Conservation (phyloP, 2,329 filamentous ascomycete genomes). For the Pestalotiopsis sp. region DNA sequence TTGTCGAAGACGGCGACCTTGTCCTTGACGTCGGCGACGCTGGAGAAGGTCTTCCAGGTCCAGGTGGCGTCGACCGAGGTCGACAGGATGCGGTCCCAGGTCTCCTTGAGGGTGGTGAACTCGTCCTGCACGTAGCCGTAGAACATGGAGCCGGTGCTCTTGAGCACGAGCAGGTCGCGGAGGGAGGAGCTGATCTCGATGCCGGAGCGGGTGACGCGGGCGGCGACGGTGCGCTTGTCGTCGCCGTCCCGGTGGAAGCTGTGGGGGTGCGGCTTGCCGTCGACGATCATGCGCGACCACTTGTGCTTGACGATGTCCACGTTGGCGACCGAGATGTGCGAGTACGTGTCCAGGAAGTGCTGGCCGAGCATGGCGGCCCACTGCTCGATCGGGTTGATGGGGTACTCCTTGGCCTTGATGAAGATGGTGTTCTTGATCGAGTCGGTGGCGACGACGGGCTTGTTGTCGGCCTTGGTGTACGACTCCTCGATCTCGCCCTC, state of each 20-base stretch:
- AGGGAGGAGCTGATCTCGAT: conserved; percentile 79
- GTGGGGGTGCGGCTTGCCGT: conserved; percentile 90
- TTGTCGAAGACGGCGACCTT: conserved; percentile 69
- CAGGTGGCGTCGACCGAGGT: conserved; percentile 88
- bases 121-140: conserved; percentile 92
- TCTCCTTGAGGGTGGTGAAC: conserved; percentile 87
- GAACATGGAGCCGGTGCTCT: conserved; percentile 96
- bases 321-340: conserved; percentile 83
- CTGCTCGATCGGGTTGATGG: conserved; percentile 89
- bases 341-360: conserved; percentile 87
- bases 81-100: conserved; percentile 92
- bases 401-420: conserved; percentile 91
- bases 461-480: conserved; percentile 93
- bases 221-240: conserved; percentile 84
- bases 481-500: conserved; percentile 89
- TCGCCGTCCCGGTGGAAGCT: conserved; percentile 89
- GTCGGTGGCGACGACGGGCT: conserved; percentile 92
- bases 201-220: conserved; percentile 63
- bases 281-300: conserved; percentile 86
- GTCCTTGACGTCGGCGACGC: conserved; percentile 65
- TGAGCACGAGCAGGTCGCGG: conserved; percentile 81
- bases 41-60: conserved; percentile 76
- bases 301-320: conserved; percentile 81
- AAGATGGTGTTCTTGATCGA: conserved; percentile 98
- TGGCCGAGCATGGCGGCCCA: conserved; percentile 81